Percentiles rank a stretch among this genome's conserved stretches.
Conservation (phyloP, 495 filamentous ascomycete genomes). For the Penicillium malachiteum region DNA sequence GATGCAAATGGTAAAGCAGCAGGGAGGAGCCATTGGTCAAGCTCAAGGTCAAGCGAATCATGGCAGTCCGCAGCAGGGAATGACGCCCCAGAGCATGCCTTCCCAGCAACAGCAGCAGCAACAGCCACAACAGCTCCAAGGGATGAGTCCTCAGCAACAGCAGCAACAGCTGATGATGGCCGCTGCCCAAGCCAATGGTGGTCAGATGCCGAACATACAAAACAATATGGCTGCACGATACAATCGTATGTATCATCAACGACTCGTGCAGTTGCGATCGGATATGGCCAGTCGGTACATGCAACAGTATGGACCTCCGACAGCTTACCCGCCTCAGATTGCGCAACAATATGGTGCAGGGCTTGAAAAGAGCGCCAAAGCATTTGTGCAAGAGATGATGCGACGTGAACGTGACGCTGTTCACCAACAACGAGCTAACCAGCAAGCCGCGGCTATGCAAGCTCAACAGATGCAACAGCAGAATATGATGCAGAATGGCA, state of each 20-base stretch:
- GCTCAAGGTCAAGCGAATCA: slow-evolving; percentile 35
- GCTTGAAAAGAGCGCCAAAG: slow-evolving; percentile 38
- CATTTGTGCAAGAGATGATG: slow-evolving; percentile 49
- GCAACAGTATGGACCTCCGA: slow-evolving; percentile 42
- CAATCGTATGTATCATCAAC: slow-evolving; percentile 39
- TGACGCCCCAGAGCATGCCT: slow-evolving; percentile 7
- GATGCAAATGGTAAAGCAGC: slow-evolving; percentile 43
- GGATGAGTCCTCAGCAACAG: slow-evolving; percentile 28
- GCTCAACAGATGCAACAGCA: slow-evolving; percentile 48
- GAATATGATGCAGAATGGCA: slow-evolving; percentile 49
- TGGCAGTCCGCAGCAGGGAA: slow-evolving; percentile 18
- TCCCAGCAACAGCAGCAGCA: slow-evolving; percentile 41
- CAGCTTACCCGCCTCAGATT: slow-evolving; percentile 43
- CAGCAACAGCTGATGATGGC: slow-evolving; percentile 45
- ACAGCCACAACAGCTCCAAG: neutral
- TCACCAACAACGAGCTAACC: slow-evolving; percentile 38
- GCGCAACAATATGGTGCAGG: slow-evolving; percentile 40
- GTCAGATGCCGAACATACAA: slow-evolving; percentile 35
- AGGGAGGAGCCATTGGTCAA: slow-evolving; percentile 19
- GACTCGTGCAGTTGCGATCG: slow-evolving; percentile 35
- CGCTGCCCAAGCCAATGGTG: slow-evolving; percentile 43
- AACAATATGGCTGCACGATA: slow-evolving; percentile 35
- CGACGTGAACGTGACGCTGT: slow-evolving; percentile 37
- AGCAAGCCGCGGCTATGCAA: slow-evolving; percentile 25
- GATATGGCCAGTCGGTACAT: slow-evolving; percentile 41